These are phyloP conservation scores for Adiantum capillusveneris DNA, from an alignment of 75 land plant species.

Conservation along the genomic window DNA sequence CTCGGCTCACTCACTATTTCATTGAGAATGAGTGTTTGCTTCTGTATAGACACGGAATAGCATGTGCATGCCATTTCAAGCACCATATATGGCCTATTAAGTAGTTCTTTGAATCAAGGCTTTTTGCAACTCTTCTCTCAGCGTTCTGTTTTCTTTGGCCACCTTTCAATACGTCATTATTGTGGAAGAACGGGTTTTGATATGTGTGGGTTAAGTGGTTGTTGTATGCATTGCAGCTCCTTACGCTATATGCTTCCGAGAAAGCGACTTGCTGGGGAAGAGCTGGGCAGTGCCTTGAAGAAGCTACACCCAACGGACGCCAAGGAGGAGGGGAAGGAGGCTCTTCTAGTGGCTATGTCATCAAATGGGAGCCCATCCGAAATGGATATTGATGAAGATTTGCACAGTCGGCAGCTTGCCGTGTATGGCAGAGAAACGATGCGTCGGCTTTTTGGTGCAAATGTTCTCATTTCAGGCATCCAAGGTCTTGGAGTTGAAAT, in stretches of 20 bases:
- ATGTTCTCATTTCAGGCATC: slow-evolving; percentile 37
- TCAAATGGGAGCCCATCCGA: slow-evolving; percentile 10
- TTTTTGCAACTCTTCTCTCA: too few relatives aligned
- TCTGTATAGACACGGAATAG: too few relatives aligned
- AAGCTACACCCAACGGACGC: background rate
- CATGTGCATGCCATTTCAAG: too few relatives aligned
- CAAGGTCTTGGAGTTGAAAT: slow-evolving; percentile 42
- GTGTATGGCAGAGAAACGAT: slow-evolving; percentile 45
- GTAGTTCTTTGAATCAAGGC: too few relatives aligned
- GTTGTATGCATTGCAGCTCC: too few relatives aligned
- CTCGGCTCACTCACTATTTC: too few relatives aligned
- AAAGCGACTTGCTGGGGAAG: slow-evolving; percentile 38
- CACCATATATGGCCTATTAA: too few relatives aligned
- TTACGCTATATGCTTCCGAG: slow-evolving; percentile 42
- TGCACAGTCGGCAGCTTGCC: slow-evolving; percentile 43
- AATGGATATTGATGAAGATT: slow-evolving; percentile 36
- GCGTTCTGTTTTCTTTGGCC: too few relatives aligned
- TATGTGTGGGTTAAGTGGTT: too few relatives aligned
- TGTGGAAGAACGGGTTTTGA: too few relatives aligned
- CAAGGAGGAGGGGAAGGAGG: slow-evolving; percentile 8
- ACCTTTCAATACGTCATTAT: too few relatives aligned
- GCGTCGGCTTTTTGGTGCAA: slow-evolving; percentile 31
- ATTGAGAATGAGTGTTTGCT: too few relatives aligned
- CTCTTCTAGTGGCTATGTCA: slow-evolving; percentile 17
- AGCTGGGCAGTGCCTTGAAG: slow-evolving; percentile 18